Evolutionary conservation across 768 basidiomycete species (phyloP).

Genomic region (Suillus clintonianus): DNA sequence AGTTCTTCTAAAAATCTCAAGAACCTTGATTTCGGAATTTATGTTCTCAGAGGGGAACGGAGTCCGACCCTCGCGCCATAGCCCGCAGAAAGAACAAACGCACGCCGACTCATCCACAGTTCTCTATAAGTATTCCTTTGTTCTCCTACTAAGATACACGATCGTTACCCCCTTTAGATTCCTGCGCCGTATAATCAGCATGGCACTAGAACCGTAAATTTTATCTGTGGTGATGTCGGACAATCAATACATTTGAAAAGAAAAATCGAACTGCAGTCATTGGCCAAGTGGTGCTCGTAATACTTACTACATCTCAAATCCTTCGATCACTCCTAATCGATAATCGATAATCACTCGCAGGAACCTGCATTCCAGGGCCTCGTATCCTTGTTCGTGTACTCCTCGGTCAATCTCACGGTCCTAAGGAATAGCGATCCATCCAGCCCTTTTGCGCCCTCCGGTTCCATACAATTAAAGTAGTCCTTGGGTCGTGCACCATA

Average conservation of each 20-base stretch:
- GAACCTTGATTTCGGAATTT: no score
- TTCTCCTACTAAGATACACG: no score
- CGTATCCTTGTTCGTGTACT: constrained; percentile 28
- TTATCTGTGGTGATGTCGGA: neutral
- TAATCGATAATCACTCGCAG: neutral
- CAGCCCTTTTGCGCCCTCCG: constrained; percentile 31
- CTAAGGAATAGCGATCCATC: constrained; percentile 40
- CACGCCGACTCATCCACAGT: no score
- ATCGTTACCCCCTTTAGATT: no score
- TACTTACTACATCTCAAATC: neutral
- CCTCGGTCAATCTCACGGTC: constrained; percentile 29
- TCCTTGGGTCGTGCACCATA: constrained; percentile 29
- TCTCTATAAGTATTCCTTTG: no score
- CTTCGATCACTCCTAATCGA: neutral
- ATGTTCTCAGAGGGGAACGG: no score
- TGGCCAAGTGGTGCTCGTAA: neutral
- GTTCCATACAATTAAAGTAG: constrained; percentile 26
- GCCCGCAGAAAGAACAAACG: no score
- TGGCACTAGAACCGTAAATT: no score
- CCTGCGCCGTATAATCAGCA: no score
- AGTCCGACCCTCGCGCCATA: no score
- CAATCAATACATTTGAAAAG: neutral
- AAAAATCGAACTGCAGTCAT: neutral
- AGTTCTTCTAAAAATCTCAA: no score
- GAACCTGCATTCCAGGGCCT: constrained; percentile 30